Conservation (phyloP, 2,329 filamentous ascomycete genomes). For the Dactylonectria macrodidyma region DNA sequence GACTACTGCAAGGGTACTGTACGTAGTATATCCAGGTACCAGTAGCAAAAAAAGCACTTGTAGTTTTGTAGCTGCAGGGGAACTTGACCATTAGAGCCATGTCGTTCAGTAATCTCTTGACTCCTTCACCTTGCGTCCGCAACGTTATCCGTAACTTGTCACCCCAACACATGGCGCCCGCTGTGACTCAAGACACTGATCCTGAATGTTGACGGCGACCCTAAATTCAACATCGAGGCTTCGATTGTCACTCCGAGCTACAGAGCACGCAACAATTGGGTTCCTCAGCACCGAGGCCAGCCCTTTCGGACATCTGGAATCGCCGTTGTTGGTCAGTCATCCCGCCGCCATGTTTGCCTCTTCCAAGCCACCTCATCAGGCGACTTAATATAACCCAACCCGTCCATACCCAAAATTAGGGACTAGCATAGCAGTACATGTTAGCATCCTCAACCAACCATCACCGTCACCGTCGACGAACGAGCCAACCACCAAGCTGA, state of each 20-base stretch:
- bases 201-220: not conserved
- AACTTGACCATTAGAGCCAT: not conserved
- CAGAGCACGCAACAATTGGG: conserved; percentile 37
- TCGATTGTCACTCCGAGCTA: not conserved
- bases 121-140: not conserved
- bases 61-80: too few species aligned
- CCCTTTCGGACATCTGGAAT: conserved; percentile 30
- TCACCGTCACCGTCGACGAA: conserved; percentile 18
- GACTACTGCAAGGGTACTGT: not conserved
- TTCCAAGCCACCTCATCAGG: not conserved
- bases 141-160: not conserved
- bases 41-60: too few species aligned
- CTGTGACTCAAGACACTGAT: conserved; percentile 1
- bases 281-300: conserved; percentile 15
- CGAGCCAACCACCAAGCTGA: conserved; percentile 19
- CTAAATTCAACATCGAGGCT: not conserved
- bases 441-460: conserved; percentile 9
- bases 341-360: not conserved
- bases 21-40: too few species aligned
- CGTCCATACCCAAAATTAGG: conserved; percentile 11
- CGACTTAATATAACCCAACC: conserved; percentile 6
- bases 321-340: conserved; percentile 18
- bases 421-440: conserved; percentile 12
- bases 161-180: not conserved
- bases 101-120: not conserved